phyloP scores from a whole-genome alignment of 192 early-diverging fungal genomes.

The Phlyctochytrium planicorne region DNA sequence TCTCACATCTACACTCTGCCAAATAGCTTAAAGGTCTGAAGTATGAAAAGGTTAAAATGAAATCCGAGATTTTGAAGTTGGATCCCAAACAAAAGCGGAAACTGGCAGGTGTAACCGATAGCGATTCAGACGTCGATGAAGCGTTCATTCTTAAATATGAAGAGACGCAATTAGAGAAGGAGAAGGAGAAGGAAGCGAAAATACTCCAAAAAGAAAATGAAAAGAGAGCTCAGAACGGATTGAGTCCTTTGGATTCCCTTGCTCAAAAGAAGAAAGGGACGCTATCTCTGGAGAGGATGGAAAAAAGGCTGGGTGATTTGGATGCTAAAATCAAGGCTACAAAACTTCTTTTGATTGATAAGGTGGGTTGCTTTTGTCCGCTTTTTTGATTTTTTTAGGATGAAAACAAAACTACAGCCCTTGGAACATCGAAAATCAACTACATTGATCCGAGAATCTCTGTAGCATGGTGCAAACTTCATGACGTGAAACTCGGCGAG shows the following conservation, averaged over 20 bases:
- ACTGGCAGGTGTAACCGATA: slow-evolving; percentile 58
- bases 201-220: slow-evolving; percentile 84
- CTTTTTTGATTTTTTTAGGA: slow-evolving; percentile 52
- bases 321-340: slow-evolving; percentile 70
- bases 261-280: slow-evolving; percentile 43
- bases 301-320: slow-evolving; percentile 69
- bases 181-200: slow-evolving; percentile 61
- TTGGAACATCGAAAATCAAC: slow-evolving; percentile 97
- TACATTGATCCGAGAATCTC: slow-evolving; percentile 98
- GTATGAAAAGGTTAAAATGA: slow-evolving; percentile 78
- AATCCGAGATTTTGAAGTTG: slow-evolving; percentile 64
- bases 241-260: slow-evolving; percentile 49
- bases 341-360: slow-evolving; percentile 77
- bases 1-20: not conserved
- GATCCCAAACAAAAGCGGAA: slow-evolving; percentile 81
- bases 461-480: slow-evolving; percentile 87
- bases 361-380: slow-evolving; percentile 43
- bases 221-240: slow-evolving; percentile 66
- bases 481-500: slow-evolving; percentile 87
- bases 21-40: slow-evolving; percentile 72
- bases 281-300: slow-evolving; percentile 64
- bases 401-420: slow-evolving; percentile 92
- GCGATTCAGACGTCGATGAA: slow-evolving; percentile 73
- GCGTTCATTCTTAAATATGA: slow-evolving; percentile 74
- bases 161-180: slow-evolving; percentile 61